These are phyloP conservation scores for Amanita pseudoporphyria DNA, from an alignment of 768 basidiomycete species.

Conservation along the genomic window DNA sequence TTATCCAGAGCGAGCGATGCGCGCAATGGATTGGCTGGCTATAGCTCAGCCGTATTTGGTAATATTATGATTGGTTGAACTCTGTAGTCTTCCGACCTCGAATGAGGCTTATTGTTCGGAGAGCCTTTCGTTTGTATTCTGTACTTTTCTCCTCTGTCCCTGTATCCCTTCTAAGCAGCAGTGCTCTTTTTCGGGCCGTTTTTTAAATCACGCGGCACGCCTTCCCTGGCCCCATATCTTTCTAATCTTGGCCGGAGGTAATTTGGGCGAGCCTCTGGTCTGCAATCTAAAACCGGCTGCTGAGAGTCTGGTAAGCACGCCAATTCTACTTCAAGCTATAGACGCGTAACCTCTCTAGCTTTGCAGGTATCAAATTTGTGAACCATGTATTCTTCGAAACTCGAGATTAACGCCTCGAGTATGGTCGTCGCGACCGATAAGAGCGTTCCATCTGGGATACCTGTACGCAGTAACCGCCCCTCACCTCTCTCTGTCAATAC, in stretches of 20 bases:
- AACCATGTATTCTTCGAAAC: conserved; percentile 34
- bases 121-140: too few species aligned
- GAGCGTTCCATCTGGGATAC: conserved; percentile 21
- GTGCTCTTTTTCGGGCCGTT: too few species aligned
- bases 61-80: not conserved
- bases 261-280: too few species aligned
- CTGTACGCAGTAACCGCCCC: conserved; percentile 18
- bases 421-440: conserved; percentile 12
- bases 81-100: not conserved
- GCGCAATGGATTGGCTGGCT: too few species aligned
- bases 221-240: too few species aligned
- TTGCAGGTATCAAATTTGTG: not conserved
- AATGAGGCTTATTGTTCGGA: too few species aligned
- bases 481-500: conserved; percentile 15
- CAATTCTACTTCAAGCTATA: not conserved
- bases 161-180: too few species aligned
- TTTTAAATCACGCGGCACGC: too few species aligned
- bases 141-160: too few species aligned
- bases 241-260: too few species aligned
- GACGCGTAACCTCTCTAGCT: not conserved
- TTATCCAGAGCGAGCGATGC: too few species aligned
- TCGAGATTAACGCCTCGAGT: conserved; percentile 40
- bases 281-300: too few species aligned
- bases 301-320: not conserved
- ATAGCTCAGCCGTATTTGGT: not conserved